A percentile compares a stretch with the other conserved stretches of the same genome.
phyloP scores from a whole-genome alignment of 257 asterid species.

The Handroanthus guayacan region DNA sequence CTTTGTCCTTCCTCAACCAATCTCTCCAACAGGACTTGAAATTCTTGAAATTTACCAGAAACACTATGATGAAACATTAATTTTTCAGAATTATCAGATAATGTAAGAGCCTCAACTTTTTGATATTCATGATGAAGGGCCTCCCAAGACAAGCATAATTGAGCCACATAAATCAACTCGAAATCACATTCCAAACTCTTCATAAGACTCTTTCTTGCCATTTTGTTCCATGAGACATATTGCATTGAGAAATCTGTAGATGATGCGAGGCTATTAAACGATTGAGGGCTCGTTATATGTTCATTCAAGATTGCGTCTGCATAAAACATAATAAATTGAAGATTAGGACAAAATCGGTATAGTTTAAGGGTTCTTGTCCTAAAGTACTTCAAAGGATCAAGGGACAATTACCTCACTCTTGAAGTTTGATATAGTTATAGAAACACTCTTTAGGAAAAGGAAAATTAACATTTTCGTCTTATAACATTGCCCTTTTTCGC shows the following conservation, averaged over 20 bases:
- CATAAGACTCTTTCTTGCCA: slow-evolving; percentile 44
- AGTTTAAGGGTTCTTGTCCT: no score
- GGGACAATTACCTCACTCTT: no score
- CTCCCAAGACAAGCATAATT: slow-evolving; percentile 69
- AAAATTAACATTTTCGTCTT: no score
- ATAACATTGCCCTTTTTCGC: no score
- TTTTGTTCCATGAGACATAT: slow-evolving; percentile 25
- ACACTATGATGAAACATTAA: slow-evolving; percentile 31
- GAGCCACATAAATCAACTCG: slow-evolving; percentile 67
- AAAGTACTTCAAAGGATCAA: no score
- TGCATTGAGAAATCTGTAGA: not conserved
- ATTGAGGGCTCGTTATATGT: slow-evolving; percentile 12
- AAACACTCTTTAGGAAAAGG: no score
- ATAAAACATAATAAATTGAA: not conserved
- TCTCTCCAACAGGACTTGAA: slow-evolving; percentile 55
- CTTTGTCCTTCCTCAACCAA: slow-evolving; percentile 57
- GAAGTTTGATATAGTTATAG: no score
- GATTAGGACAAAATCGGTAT: not conserved
- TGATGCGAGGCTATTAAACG: not conserved
- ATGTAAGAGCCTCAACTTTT: slow-evolving; percentile 48
- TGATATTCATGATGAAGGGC: slow-evolving; percentile 58
- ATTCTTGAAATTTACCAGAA: slow-evolving; percentile 50
- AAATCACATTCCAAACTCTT: slow-evolving; percentile 62
- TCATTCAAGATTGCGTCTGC: slow-evolving; percentile 50
- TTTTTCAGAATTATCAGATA: slow-evolving; percentile 19